Conservation (phyloP, 208 protist species). For the Tetramitus jugosus region DNA sequence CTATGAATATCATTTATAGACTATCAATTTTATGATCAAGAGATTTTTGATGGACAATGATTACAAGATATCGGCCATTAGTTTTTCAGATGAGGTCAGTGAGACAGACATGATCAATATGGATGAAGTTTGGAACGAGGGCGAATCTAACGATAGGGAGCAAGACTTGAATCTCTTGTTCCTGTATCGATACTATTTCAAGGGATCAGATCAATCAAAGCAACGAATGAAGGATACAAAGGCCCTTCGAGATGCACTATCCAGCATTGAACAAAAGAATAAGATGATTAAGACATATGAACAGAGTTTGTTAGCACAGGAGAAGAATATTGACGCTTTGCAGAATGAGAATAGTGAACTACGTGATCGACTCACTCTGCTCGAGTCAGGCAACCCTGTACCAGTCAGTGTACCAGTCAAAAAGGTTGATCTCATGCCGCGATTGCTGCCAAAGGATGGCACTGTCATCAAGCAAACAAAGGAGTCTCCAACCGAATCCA, state of each 20-base stretch:
- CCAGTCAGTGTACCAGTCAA: background rate
- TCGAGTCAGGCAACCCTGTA: background rate
- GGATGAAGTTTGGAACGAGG: background rate
- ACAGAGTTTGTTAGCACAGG: background rate
- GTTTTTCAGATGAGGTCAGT: constrained; percentile 11
- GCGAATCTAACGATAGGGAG: background rate
- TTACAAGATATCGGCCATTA: constrained; percentile 1
- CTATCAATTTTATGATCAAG: constrained; percentile 8
- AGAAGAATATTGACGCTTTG: background rate
- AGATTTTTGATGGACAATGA: constrained; percentile 1
- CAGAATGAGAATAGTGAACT: no score
- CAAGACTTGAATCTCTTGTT: background rate
- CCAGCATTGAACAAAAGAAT: background rate
- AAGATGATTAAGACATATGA: background rate
- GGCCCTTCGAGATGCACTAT: background rate
- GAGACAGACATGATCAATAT: constrained; percentile 11
- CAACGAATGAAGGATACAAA: constrained; percentile 19
- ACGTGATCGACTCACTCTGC: background rate
- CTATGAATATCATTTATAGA: background rate
- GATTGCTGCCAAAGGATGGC: no score
- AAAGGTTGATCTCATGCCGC: background rate
- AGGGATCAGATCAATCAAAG: no score
- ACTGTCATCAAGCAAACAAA: background rate
- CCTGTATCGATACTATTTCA: constrained; percentile 15
- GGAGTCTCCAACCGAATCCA: background rate